Percentiles rank a stretch among this genome's conserved stretches.
Evolutionary conservation across 2,329 filamentous ascomycete species (phyloP).

Genomic region (Fusarium sp.): DNA sequence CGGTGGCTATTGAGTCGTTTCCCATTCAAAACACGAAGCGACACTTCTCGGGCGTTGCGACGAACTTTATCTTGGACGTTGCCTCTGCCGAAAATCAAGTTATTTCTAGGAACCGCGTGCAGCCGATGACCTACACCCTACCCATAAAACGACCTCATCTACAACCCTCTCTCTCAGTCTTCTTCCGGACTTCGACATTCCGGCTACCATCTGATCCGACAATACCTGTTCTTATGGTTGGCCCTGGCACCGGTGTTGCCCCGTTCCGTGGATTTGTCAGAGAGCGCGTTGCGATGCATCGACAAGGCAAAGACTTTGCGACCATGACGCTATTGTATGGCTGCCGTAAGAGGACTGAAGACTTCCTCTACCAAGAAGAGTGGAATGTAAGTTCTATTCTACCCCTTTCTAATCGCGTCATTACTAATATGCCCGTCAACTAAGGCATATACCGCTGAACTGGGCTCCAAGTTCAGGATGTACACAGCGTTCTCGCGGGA

Average conservation of each 20-base stretch:
- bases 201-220: accelerated
- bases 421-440: accelerated
- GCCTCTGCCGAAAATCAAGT: not conserved
- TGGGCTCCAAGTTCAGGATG: not conserved
- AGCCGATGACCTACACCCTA: not conserved
- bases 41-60: not conserved
- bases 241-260: accelerated
- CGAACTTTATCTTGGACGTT: not conserved
- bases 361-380: accelerated
- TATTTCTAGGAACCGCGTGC: not conserved
- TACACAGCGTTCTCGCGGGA: not conserved
- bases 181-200: not conserved
- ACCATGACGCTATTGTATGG: not conserved
- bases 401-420: accelerated
- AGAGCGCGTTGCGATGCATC: not conserved
- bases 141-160: accelerated
- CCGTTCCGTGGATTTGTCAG: not conserved
- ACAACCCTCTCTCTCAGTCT: not conserved
- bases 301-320: not conserved
- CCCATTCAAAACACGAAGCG: accelerated
- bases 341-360: accelerated
- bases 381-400: accelerated
- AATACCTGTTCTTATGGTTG: not conserved
- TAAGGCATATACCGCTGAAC: not conserved
- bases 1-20: not conserved